Evolutionary conservation across 129 eudicot genomes (phyloP).

Genomic region (Chrysanthemum lavandulifolium): DNA sequence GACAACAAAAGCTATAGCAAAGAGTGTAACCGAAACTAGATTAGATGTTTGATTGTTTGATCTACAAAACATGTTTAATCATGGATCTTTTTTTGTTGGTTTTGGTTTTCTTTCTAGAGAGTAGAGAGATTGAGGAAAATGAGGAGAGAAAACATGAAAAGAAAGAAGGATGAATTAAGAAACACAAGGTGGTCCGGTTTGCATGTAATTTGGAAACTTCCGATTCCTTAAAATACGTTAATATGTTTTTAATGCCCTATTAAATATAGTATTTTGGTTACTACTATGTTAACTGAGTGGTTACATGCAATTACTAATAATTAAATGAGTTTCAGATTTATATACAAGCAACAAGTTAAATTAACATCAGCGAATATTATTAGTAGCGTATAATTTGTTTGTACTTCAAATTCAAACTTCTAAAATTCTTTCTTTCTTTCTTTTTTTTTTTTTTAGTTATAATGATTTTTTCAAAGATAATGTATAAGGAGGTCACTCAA

Average conservation of each 20-base stretch:
- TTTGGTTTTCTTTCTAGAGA: slow-evolving; percentile 16
- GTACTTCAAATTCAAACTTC: too few species aligned
- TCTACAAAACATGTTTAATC: slow-evolving; percentile 26
- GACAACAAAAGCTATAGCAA: slow-evolving; percentile 33
- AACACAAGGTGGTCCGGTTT: slow-evolving; percentile 29
- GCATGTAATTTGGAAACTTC: slow-evolving; percentile 43
- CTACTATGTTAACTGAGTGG: too few species aligned
- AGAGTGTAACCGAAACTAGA: slow-evolving; percentile 27
- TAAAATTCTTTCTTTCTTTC: too few species aligned
- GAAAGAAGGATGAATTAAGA: not conserved
- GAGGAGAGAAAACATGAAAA: not conserved
- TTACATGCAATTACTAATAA: too few species aligned
- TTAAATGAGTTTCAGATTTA: too few species aligned
- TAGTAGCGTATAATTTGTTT: too few species aligned
- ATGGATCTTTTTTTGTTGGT: not conserved
- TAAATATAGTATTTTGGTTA: too few species aligned
- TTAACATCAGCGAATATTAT: too few species aligned
- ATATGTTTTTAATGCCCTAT: slow-evolving; percentile 11
- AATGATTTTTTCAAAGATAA: too few species aligned
- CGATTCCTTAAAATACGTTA: slow-evolving; percentile 21
- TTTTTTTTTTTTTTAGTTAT: too few species aligned
- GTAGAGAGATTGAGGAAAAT: slow-evolving; percentile 13
- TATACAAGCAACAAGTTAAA: too few species aligned
- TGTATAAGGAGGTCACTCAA: too few species aligned
- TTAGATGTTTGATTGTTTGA: slow-evolving; percentile 32